These are phyloP conservation scores for Arachnopeziza araneosa DNA, from an alignment of 2,329 filamentous ascomycete species.

Conservation along the genomic window DNA sequence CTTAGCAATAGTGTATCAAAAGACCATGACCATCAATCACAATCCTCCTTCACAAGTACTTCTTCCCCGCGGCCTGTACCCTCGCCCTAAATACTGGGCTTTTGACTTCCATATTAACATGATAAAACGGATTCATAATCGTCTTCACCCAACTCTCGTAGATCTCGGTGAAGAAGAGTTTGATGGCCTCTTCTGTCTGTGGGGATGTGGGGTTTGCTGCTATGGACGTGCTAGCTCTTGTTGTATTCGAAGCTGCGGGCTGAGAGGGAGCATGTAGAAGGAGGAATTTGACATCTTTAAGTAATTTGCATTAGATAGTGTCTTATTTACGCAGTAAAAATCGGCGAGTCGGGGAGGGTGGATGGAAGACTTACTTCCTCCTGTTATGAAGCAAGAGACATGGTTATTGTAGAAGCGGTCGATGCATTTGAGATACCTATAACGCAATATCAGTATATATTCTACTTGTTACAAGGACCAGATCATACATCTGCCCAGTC, in stretches of 20 bases:
- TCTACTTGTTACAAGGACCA: conserved; percentile 4
- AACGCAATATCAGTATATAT: conserved; percentile 2
- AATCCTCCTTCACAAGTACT: conserved; percentile 60
- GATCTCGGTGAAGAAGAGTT: conserved; percentile 90
- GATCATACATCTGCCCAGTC: conserved; percentile 69
- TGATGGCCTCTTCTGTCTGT: conserved; percentile 91
- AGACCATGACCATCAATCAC: not conserved
- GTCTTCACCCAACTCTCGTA: conserved; percentile 98
- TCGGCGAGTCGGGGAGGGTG: conserved; percentile 1
- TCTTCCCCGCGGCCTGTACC: conserved; percentile 83
- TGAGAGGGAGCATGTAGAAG: conserved; percentile 77
- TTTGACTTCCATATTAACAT: conserved; percentile 73
- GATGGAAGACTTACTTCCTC: conserved; percentile 48
- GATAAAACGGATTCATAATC: conserved; percentile 95
- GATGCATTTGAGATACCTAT: conserved; percentile 90
- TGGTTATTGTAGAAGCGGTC: conserved; percentile 97
- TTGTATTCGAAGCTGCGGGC: conserved; percentile 38
- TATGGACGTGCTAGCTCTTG: conserved; percentile 61
- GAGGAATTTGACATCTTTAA: conserved; percentile 76
- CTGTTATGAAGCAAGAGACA: conserved; percentile 91
- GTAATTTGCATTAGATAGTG: not conserved
- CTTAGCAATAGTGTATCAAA: too few species aligned
- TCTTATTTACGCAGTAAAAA: too few species aligned
- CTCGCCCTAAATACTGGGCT: conserved; percentile 81
- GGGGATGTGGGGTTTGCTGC: conserved; percentile 80